Conservation (phyloP, 352 stramenopile genomes). For the Aphanomyces stellatus region DNA sequence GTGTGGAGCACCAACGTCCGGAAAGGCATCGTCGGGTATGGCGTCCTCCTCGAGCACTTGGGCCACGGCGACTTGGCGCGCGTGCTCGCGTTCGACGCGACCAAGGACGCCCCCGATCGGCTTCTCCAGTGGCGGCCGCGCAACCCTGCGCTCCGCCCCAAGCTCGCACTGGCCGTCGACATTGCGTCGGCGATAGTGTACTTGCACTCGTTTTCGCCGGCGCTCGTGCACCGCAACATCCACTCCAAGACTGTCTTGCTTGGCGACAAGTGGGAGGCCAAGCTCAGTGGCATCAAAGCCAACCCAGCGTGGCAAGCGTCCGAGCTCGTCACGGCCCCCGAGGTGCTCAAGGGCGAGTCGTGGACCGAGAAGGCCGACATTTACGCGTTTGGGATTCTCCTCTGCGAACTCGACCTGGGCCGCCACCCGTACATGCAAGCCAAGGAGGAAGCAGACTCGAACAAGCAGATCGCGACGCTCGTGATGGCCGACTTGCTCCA, state of each 20-base stretch:
- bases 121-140: slow-evolving; percentile 9
- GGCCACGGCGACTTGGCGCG: slow-evolving; percentile 3
- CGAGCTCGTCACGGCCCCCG: slow-evolving; percentile 54
- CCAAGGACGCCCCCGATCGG: not conserved
- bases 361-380: slow-evolving; percentile 63
- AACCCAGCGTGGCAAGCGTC: slow-evolving; percentile 60
- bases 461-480: slow-evolving; percentile 15
- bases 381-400: slow-evolving; percentile 70
- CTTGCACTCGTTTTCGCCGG: slow-evolving; percentile 18
- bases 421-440: slow-evolving; percentile 59
- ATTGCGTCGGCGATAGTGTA: slow-evolving; percentile 14
- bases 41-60: slow-evolving; percentile 11
- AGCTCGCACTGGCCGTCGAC: not conserved
- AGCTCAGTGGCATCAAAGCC: slow-evolving; percentile 69
- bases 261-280: slow-evolving; percentile 51
- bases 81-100: slow-evolving; percentile 3
- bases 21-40: not conserved
- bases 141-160: not conserved
- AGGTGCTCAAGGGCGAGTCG: slow-evolving; percentile 59
- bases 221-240: slow-evolving; percentile 62
- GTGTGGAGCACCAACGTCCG: slow-evolving; percentile 11
- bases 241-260: slow-evolving; percentile 76
- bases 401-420: slow-evolving; percentile 67
- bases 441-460: slow-evolving; percentile 9
- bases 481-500: slow-evolving; percentile 19